Percentiles rank a stretch among this genome's conserved stretches.
These are phyloP conservation scores for Macroventuria anomochaeta DNA, from an alignment of 2,329 filamentous ascomycete genomes.

Conservation along the genomic window DNA sequence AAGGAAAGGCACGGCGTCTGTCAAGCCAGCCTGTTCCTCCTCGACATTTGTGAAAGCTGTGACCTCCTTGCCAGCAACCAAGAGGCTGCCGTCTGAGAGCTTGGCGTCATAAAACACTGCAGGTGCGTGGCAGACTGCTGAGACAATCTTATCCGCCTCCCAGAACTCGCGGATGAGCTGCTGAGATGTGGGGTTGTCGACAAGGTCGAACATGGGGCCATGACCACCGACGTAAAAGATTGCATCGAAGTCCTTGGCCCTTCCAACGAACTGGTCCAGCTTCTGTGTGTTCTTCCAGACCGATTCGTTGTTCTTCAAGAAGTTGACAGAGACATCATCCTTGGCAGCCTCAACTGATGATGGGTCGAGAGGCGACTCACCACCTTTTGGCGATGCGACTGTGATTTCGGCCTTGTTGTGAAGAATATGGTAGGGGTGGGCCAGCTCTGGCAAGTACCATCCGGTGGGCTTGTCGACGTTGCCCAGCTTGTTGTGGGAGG, in stretches of 20 bases:
- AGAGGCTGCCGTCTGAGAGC: conserved; percentile 55
- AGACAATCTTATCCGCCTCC: conserved; percentile 65
- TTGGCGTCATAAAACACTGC: conserved; percentile 67
- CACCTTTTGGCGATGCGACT: conserved; percentile 50
- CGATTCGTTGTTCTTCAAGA: conserved; percentile 59
- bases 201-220: conserved; percentile 72
- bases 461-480: conserved; percentile 62
- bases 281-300: conserved; percentile 70
- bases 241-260: conserved; percentile 66
- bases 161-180: conserved; percentile 69
- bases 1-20: conserved; percentile 63
- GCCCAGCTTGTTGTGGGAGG: conserved; percentile 62
- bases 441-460: conserved; percentile 66
- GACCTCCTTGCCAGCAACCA: conserved; percentile 64
- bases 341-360: conserved; percentile 51
- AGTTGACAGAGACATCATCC: conserved; percentile 53
- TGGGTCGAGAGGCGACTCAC: conserved; percentile 48
- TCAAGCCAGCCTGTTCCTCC: conserved; percentile 56
- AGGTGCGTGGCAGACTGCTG: conserved; percentile 74
- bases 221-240: conserved; percentile 67
- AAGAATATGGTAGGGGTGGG: conserved; percentile 50
- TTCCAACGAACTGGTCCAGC: conserved; percentile 63
- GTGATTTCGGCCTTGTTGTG: conserved; percentile 47
- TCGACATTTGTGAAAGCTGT: conserved; percentile 67
- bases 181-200: conserved; percentile 62